Evolutionary conservation across 139 green algal species (phyloP).

Genomic region (Desmodesmus armatus): DNA sequence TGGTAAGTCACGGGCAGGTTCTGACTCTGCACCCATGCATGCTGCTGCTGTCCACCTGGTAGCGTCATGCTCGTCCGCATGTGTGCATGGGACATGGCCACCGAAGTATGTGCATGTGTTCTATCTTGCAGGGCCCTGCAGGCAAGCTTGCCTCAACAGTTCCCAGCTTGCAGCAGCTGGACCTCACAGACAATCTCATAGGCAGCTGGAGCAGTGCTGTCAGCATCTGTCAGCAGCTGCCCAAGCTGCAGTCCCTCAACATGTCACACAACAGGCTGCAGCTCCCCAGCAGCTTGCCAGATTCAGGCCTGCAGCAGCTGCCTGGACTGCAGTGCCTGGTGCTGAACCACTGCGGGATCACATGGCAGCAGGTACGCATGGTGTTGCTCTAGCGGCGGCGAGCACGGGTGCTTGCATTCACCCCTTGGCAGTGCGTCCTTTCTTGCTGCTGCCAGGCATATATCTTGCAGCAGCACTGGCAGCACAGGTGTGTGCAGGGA

Average conservation of each 20-base stretch:
- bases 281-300: conserved; percentile 36
- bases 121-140: conserved; percentile 46
- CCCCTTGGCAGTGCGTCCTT: too few species aligned
- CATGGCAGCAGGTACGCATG: conserved; percentile 67
- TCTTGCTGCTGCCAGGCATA: too few species aligned
- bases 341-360: conserved; percentile 74
- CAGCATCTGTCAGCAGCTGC: conserved; percentile 56
- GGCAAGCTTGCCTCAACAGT: conserved; percentile 37
- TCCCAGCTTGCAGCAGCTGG: conserved; percentile 66
- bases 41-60: neutral
- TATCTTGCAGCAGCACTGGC: too few species aligned
- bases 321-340: conserved; percentile 69
- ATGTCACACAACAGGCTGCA: conserved; percentile 69
- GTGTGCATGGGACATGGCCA: neutral
- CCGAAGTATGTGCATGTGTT: neutral
- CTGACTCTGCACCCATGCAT: neutral
- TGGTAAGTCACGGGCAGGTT: conserved; percentile 56
- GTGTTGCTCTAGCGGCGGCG: too few species aligned
- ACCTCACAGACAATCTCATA: conserved; percentile 82
- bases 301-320: conserved; percentile 29
- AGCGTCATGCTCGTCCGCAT: neutral
- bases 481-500: too few species aligned
- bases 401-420: too few species aligned
- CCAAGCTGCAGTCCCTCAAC: conserved; percentile 64
- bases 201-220: conserved; percentile 63